Base-by-base conservation (phyloP, 2,329 filamentous ascomycete genomes). In the Helotiales sp. region DNA sequence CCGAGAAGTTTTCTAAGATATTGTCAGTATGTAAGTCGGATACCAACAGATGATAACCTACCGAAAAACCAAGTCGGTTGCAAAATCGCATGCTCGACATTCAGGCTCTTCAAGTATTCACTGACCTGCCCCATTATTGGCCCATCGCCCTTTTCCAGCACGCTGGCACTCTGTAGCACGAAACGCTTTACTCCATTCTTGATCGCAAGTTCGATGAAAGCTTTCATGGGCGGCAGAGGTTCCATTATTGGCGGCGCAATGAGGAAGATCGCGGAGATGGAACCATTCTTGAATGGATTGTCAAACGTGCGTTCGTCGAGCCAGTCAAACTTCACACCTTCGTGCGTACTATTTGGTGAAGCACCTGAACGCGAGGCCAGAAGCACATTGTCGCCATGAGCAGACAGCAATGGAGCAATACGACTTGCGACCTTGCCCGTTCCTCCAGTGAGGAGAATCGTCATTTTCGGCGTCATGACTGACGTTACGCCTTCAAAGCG, bases 51-150 rank as follows among this genome's bases (percentile, higher is more conserved):
- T 13, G 13, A 25, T 49, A 15, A 66, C 69, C 58, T 67, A 76
- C 76, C 70, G 69, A 77, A 77, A 56, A 81, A 81, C 76, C 78
- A 82, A 15, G 74, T 77, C 4, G 78, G 76, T 56, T 77, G 65
- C 61, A 81, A 57, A 7, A 78, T 72, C 5, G 72, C 71, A 70
- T 74, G 81, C 52, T 76, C 75, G 1, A 77, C 63, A 15, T 72
- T 69, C 1, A 76, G 69, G 63, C 73, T 67, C 8, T 69, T 59
- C 24, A 80, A 62, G 55, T 77, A 76, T 30, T 68, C 63, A 52
- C 75, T 74, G 22, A 77, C 71, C 44, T 69, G 59, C 0, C 74
- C 74, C 67, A 73, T 71, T 3, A 67, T 63, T 3, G 68, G 67
- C 2, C 73, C 74, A 59, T 67, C 66, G 1, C 74, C 76, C 7